Conservation (phyloP, 306 rosid species). For the Psophocarpus tetragonolobus region DNA sequence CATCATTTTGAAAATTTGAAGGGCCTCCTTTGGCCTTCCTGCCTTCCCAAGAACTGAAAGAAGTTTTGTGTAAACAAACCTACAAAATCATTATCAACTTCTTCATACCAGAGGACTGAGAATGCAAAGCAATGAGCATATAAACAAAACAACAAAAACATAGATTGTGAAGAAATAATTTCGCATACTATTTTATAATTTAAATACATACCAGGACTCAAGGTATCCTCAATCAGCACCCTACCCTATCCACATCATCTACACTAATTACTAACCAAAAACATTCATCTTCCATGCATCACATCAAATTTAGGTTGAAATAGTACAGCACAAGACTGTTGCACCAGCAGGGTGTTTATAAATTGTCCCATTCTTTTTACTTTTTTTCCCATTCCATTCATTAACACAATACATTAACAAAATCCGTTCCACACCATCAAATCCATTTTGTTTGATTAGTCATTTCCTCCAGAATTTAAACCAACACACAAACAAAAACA, state of each 20-base stretch:
- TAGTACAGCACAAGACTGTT: not conserved
- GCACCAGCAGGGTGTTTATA: not conserved
- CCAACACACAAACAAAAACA: slow-evolving; percentile 10
- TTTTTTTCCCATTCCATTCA: not conserved
- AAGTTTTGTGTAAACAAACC: slow-evolving; percentile 92
- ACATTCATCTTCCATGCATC: not conserved
- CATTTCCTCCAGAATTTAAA: slow-evolving; percentile 4
- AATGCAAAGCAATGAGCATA: slow-evolving; percentile 21
- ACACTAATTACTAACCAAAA: not conserved
- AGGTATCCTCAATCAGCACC: slow-evolving; percentile 19
- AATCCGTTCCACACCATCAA: not conserved
- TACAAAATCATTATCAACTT: slow-evolving; percentile 41
- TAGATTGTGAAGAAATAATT: not conserved
- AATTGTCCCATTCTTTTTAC: not conserved
- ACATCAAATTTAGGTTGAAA: slow-evolving; percentile 6
- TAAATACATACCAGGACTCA: not conserved
- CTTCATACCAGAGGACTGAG: slow-evolving; percentile 1
- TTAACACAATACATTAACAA: slow-evolving; percentile 14
- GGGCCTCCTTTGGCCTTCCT: slow-evolving; percentile 81
- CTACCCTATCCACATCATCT: not conserved
- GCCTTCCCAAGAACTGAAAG: slow-evolving; percentile 89
- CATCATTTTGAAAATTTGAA: slow-evolving; percentile 71
- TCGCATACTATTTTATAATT: not conserved
- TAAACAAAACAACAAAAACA: not conserved
- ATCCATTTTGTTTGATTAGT: not conserved